A percentile compares a stretch with the other conserved stretches of the same genome.
phyloP scores from a whole-genome alignment of 441 rosid genomes.

The Brassica hybrid region DNA sequence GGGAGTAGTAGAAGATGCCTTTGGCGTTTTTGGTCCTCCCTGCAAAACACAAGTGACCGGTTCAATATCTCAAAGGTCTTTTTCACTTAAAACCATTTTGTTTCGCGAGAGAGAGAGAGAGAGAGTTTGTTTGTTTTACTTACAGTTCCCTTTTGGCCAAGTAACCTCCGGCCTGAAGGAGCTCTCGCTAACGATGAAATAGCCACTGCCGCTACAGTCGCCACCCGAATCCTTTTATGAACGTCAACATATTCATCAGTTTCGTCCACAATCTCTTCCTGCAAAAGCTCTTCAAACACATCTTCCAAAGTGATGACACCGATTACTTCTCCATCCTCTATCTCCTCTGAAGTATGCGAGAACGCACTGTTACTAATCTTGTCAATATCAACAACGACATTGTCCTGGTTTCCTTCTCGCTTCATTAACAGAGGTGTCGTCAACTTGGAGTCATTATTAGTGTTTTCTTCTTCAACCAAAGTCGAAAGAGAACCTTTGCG shows the following conservation, averaged over 20 bases:
- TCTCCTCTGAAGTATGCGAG: slow-evolving; percentile 50
- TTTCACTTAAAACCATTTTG: background rate
- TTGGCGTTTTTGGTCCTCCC: slow-evolving; percentile 40
- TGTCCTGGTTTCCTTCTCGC: slow-evolving; percentile 41
- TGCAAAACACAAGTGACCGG: slow-evolving; percentile 15
- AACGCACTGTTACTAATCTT: slow-evolving; percentile 45
- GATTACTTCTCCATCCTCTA: slow-evolving; percentile 69
- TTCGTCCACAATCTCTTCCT: slow-evolving; percentile 85
- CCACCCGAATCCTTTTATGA: slow-evolving; percentile 78
- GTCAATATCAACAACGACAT: slow-evolving; percentile 52
- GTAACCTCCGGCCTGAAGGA: slow-evolving; percentile 58
- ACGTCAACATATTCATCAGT: slow-evolving; percentile 77
- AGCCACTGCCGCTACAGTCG: slow-evolving; percentile 58
- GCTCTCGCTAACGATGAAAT: slow-evolving; percentile 64
- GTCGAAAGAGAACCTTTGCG: slow-evolving; percentile 41
- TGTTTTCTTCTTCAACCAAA: slow-evolving; percentile 41
- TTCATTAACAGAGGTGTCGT: slow-evolving; percentile 50
- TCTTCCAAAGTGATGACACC: slow-evolving; percentile 79
- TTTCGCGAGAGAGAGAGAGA: background rate
- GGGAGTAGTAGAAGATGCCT: slow-evolving; percentile 21
- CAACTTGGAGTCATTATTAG: slow-evolving; percentile 24
- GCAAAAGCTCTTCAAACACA: slow-evolving; percentile 81
- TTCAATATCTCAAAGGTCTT: slow-evolving; percentile 4
- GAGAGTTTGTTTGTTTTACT: slow-evolving; percentile 23
- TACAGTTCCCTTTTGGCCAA: slow-evolving; percentile 54